phyloP scores from a whole-genome alignment of 2,329 filamentous ascomycete genomes.

The Cucurbitaria berberidis region DNA sequence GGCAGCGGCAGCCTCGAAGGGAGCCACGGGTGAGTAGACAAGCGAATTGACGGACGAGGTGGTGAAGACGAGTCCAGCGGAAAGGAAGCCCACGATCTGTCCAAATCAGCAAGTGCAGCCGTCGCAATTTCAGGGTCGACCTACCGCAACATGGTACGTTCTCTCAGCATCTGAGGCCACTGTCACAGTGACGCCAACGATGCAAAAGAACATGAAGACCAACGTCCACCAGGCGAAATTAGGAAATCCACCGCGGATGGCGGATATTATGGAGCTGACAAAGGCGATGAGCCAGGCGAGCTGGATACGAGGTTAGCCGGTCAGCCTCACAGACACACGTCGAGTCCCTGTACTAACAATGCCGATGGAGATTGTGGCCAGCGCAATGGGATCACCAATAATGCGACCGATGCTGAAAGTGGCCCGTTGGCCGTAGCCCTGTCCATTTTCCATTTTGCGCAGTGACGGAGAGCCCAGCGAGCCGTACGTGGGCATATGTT shows the following conservation, averaged over 20 bases:
- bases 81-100: constrained; percentile 84
- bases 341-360: constrained; percentile 66
- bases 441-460: constrained; percentile 77
- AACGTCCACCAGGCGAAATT: constrained; percentile 93
- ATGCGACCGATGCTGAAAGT: constrained; percentile 84
- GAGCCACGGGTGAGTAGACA: constrained; percentile 75
- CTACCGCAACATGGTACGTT: constrained; percentile 86
- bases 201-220: constrained; percentile 83
- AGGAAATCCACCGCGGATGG: constrained; percentile 67
- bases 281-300: constrained; percentile 95
- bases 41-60: constrained; percentile 86
- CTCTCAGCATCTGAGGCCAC: constrained; percentile 83
- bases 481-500: constrained; percentile 73
- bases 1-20: constrained; percentile 84
- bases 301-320: constrained; percentile 57
- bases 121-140: constrained; percentile 26
- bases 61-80: constrained; percentile 81
- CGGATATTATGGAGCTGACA: constrained; percentile 79
- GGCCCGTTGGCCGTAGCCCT: constrained; percentile 54
- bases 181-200: constrained; percentile 79
- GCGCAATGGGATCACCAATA: constrained; percentile 92
- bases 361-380: constrained; percentile 91
- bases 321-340: constrained; percentile 9
- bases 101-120: constrained; percentile 26
- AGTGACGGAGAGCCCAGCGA: constrained; percentile 75